phyloP scores from a whole-genome alignment of 257 asterid species.

The Rubia yunnanensis region DNA sequence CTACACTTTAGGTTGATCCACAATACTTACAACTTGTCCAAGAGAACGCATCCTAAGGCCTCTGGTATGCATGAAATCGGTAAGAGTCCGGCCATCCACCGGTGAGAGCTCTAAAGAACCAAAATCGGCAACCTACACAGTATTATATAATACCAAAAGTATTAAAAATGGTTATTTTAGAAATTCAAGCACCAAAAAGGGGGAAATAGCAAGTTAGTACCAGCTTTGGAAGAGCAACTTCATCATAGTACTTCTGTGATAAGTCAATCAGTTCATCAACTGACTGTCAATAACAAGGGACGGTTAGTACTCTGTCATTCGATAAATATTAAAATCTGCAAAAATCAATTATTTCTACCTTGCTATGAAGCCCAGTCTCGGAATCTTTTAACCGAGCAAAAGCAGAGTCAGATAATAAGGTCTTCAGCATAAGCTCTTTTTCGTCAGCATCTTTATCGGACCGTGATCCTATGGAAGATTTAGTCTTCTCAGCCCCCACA shows the following conservation, averaged over 20 bases:
- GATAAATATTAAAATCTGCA: constrained; percentile 5
- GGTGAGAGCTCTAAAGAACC: constrained; percentile 99
- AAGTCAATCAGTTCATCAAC: constrained; percentile 62
- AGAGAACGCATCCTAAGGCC: constrained; percentile 98
- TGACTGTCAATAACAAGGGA: constrained; percentile 43
- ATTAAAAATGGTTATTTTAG: constrained; percentile 5
- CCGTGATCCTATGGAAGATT: constrained; percentile 36
- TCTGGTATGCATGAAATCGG: constrained; percentile 99
- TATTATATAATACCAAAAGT: constrained; percentile 19
- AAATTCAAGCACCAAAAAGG: background rate
- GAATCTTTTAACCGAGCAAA: constrained; percentile 72
- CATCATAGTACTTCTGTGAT: constrained; percentile 66
- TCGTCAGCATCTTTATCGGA: constrained; percentile 41
- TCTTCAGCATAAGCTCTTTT: constrained; percentile 51
- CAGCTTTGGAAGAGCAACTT: constrained; percentile 94
- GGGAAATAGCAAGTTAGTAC: constrained; percentile 23
- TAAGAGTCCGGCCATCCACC: constrained; percentile 92
- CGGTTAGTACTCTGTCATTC: constrained; percentile 22
- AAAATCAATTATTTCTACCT: constrained; percentile 37
- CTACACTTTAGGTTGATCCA: constrained; percentile 5
- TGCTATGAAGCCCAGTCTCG: constrained; percentile 79
- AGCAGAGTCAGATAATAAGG: constrained; percentile 60
- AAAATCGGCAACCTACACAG: constrained; percentile 85
- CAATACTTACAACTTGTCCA: constrained; percentile 83
- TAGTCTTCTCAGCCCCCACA: constrained; percentile 38